Conservation (phyloP, 306 rosid genomes). For the Myrica gale region DNA sequence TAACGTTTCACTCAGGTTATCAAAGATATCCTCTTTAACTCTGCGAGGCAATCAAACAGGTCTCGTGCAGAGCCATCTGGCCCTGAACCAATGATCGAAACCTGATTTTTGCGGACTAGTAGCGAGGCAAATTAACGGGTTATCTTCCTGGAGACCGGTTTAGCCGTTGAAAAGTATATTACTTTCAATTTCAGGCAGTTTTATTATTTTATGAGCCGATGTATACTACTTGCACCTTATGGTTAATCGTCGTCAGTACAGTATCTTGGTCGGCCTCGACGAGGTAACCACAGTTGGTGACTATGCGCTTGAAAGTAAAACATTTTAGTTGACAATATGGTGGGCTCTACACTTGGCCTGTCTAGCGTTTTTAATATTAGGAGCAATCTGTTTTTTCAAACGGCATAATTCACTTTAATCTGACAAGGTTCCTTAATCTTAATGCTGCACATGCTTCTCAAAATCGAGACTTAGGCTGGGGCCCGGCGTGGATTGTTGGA, state of each 20-base stretch:
- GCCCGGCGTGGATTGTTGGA: no score
- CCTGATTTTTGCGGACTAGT: slow-evolving; percentile 42
- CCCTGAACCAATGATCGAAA: slow-evolving; percentile 92
- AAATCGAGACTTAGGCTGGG: background rate
- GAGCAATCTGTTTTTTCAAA: background rate
- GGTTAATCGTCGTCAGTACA: background rate
- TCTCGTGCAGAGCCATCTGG: slow-evolving; percentile 59
- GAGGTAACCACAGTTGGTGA: background rate
- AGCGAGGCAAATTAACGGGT: slow-evolving; percentile 17
- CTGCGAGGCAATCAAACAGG: slow-evolving; percentile 62
- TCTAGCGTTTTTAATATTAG: background rate
- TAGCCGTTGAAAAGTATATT: slow-evolving; percentile 10
- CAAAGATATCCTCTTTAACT: slow-evolving; percentile 87
- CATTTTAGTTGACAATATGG: background rate
- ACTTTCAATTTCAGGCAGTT: slow-evolving; percentile 17
- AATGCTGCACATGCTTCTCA: background rate
- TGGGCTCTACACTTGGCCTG: background rate
- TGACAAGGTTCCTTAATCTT: background rate
- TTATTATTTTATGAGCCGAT: background rate
- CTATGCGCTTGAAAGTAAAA: background rate
- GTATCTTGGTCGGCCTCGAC: background rate
- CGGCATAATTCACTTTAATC: background rate
- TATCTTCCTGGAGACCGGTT: slow-evolving; percentile 13
- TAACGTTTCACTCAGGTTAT: slow-evolving; percentile 55
- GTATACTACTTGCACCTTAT: slow-evolving; percentile 16